phyloP scores from a whole-genome alignment of 257 asterid species.

The Linderniella brevidens region DNA sequence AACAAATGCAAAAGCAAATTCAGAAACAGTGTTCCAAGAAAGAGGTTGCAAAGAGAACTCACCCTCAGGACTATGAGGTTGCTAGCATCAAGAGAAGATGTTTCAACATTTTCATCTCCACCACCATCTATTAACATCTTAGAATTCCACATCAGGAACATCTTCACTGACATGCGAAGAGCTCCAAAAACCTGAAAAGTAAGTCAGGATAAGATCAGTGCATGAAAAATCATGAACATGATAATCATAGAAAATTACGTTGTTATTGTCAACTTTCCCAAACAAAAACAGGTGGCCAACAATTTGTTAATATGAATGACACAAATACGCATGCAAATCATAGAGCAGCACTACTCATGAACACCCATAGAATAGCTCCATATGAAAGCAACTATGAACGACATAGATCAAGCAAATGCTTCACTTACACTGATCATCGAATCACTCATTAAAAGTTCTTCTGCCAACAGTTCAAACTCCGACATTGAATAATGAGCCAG shows the following conservation, averaged over 20 bases:
- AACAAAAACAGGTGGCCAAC: too few relatives aligned
- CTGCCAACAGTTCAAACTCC: constrained; percentile 92
- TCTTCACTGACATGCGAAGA: constrained; percentile 96
- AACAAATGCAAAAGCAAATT: neutral
- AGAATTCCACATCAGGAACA: constrained; percentile 97
- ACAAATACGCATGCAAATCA: too few relatives aligned
- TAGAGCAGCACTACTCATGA: too few relatives aligned
- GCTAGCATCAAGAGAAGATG: constrained; percentile 94
- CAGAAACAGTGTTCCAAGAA: neutral
- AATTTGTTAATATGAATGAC: too few relatives aligned
- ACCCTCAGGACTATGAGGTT: constrained; percentile 95
- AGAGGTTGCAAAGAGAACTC: constrained; percentile 6
- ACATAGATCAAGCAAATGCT: too few relatives aligned
- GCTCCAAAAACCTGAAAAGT: constrained; percentile 86
- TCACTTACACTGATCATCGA: constrained; percentile 61
- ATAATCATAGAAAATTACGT: too few relatives aligned
- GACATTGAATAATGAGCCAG: constrained; percentile 89
- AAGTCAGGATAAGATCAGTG: constrained; percentile 8
- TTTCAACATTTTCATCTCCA: constrained; percentile 93
- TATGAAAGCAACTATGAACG: too few relatives aligned
- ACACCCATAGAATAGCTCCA: too few relatives aligned
- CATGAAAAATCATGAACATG: too few relatives aligned
- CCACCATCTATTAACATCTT: constrained; percentile 91
- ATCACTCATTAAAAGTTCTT: constrained; percentile 95
- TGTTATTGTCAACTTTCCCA: too few relatives aligned